Conservation (phyloP, 129 eudicot genomes). For the Erigeron canadensis region DNA sequence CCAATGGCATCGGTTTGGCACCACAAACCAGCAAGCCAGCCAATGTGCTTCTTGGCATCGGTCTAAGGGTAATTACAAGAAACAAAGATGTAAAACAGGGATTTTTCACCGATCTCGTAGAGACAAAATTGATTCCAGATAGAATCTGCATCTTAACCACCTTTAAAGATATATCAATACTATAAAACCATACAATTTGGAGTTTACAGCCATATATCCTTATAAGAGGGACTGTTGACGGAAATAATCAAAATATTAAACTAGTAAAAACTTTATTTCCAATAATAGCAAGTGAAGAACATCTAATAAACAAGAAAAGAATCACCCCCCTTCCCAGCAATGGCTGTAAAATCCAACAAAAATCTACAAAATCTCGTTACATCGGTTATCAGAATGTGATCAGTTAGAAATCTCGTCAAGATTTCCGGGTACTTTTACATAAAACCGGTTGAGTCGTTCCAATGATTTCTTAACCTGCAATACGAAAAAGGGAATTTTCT, state of each 20-base stretch:
- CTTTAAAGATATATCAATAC: too few relatives aligned
- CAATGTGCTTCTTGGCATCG: too few relatives aligned
- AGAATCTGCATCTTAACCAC: too few relatives aligned
- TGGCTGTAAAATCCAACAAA: conserved; percentile 20
- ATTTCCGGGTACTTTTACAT: conserved; percentile 38
- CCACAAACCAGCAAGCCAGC: too few relatives aligned
- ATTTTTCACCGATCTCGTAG: too few relatives aligned
- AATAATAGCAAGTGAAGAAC: conserved; percentile 16
- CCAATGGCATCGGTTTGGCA: too few relatives aligned
- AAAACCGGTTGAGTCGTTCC: conserved; percentile 45
- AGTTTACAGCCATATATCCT: conserved; percentile 10
- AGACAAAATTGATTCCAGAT: too few relatives aligned
- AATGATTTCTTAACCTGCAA: conserved; percentile 51
- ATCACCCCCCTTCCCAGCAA: conserved; percentile 24
- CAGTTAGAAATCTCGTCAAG: conserved; percentile 26
- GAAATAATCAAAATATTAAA: conserved; percentile 12
- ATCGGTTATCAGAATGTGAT: conserved; percentile 15
- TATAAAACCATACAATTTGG: background rate
- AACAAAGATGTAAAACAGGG: too few relatives aligned
- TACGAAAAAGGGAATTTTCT: background rate
- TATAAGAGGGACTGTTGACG: background rate
- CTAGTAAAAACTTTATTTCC: conserved; percentile 3
- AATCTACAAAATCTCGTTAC: conserved; percentile 28
- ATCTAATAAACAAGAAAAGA: conserved; percentile 24
- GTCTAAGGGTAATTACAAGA: too few relatives aligned